Conservation (phyloP, 2,329 filamentous ascomycete species). For the Raffaelea albimanens region DNA sequence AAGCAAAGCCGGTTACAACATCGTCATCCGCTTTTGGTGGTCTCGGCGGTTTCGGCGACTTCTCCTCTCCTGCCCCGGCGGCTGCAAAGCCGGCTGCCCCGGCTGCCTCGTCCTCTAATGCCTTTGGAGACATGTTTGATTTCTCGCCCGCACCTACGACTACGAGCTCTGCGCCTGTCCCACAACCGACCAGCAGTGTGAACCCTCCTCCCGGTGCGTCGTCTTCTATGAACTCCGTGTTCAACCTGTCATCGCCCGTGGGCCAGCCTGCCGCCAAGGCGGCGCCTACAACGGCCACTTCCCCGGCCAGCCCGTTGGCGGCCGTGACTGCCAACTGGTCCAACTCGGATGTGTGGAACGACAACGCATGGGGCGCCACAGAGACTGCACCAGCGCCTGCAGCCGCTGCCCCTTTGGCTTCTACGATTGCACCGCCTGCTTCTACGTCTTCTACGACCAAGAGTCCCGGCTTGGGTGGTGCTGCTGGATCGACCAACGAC, state of each 20-base stretch:
- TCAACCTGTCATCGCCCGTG: slow-evolving; percentile 61
- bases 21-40: slow-evolving; percentile 41
- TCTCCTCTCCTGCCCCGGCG: slow-evolving; percentile 17
- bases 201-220: slow-evolving; percentile 27
- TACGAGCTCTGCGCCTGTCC: slow-evolving; percentile 31
- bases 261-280: slow-evolving; percentile 18
- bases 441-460: slow-evolving; percentile 38
- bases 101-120: slow-evolving; percentile 38
- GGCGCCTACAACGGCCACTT: slow-evolving; percentile 29
- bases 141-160: slow-evolving; percentile 43
- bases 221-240: slow-evolving; percentile 53
- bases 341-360: slow-evolving; percentile 71
- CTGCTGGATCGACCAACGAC: slow-evolving; percentile 42
- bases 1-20: slow-evolving; percentile 2
- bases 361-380: slow-evolving; percentile 69
- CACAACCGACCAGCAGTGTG: slow-evolving; percentile 27
- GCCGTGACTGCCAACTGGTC: slow-evolving; percentile 29
- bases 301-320: slow-evolving; percentile 21
- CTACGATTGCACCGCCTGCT: slow-evolving; percentile 13
- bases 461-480: slow-evolving; percentile 41
- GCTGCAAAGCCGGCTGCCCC: slow-evolving; percentile 24
- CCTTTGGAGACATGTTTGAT: slow-evolving; percentile 75
- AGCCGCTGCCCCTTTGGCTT: background rate
- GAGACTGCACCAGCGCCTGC: slow-evolving; percentile 40
- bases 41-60: slow-evolving; percentile 33